Percentiles rank a stretch among this genome's conserved stretches.
Evolutionary conservation across 1,139 yeast species (phyloP).

Genomic region (Saccharomycopsis crataegensis): DNA sequence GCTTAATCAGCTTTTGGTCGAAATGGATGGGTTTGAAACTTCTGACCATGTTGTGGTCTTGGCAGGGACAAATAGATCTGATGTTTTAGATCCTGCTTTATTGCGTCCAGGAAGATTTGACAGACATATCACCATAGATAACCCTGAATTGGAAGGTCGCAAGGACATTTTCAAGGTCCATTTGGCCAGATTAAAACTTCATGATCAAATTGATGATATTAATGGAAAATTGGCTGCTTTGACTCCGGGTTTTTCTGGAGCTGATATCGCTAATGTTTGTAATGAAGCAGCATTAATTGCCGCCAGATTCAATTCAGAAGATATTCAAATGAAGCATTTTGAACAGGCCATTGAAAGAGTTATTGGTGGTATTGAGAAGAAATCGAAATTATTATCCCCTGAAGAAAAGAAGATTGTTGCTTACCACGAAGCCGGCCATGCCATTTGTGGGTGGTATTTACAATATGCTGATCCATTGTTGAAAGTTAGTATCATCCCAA

Average conservation of each 20-base stretch:
- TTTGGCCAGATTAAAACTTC: slow-evolving; percentile 50
- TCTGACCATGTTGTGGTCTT: slow-evolving; percentile 73
- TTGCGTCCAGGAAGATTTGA: slow-evolving; percentile 83
- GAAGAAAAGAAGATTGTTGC: slow-evolving; percentile 72
- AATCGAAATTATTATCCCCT: slow-evolving; percentile 58
- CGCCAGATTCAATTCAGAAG: slow-evolving; percentile 54
- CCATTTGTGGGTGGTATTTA: slow-evolving; percentile 71
- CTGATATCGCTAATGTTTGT: slow-evolving; percentile 78
- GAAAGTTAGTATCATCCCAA: slow-evolving; percentile 74
- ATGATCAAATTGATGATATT: slow-evolving; percentile 37
- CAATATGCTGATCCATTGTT: slow-evolving; percentile 69
- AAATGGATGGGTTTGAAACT: slow-evolving; percentile 77
- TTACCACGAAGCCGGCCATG: slow-evolving; percentile 80
- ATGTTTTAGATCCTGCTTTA: slow-evolving; percentile 67
- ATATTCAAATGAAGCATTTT: slow-evolving; percentile 55
- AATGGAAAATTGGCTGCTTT: slow-evolving; percentile 70
- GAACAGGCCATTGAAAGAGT: slow-evolving; percentile 80
- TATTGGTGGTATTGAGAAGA: slow-evolving; percentile 73
- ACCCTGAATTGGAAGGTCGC: slow-evolving; percentile 74
- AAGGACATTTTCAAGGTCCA: slow-evolving; percentile 69
- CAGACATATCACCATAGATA: slow-evolving; percentile 65
- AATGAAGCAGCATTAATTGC: slow-evolving; percentile 81
- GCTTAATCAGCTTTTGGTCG: slow-evolving; percentile 69
- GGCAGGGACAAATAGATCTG: slow-evolving; percentile 81
- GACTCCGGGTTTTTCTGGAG: slow-evolving; percentile 83